These are phyloP conservation scores for Trichoderma aggressivum DNA, from an alignment of 2,329 filamentous ascomycete genomes.

Conservation along the genomic window DNA sequence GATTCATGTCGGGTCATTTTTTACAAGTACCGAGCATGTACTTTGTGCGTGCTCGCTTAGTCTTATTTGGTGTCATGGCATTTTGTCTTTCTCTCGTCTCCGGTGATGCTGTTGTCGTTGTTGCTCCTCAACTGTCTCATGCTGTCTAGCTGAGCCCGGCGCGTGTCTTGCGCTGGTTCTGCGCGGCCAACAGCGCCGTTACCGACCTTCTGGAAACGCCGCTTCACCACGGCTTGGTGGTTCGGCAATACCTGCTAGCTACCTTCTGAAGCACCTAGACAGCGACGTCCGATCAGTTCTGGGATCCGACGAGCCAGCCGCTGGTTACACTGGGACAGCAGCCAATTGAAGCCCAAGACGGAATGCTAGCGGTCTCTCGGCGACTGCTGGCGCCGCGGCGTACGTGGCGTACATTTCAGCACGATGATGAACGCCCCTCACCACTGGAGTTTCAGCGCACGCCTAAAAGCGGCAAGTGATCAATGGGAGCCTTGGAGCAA, in stretches of 20 bases:
- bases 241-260: conserved; percentile 27
- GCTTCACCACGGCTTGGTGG: conserved; percentile 24
- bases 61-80: neutral
- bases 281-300: neutral
- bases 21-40: neutral
- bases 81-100: neutral
- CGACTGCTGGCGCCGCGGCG: conserved; percentile 7
- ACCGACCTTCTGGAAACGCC: conserved; percentile 13
- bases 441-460: conserved; percentile 20
- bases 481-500: neutral
- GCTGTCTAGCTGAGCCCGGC: neutral
- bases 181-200: neutral
- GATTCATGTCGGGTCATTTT: neutral
- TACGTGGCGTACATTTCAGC: conserved; percentile 25
- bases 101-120: neutral
- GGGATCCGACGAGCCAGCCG: neutral
- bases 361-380: conserved; percentile 15
- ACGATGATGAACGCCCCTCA: conserved; percentile 22
- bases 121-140: neutral
- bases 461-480: conserved; percentile 19
- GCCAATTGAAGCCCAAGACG: conserved; percentile 14
- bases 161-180: neutral
- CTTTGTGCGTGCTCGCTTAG: conserved; percentile 15
- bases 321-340: conserved; percentile 18
- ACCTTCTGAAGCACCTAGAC: conserved; percentile 7